These are phyloP conservation scores for Alternaria tenuissima DNA, from an alignment of 2,329 filamentous ascomycete genomes.

Conservation along the genomic window DNA sequence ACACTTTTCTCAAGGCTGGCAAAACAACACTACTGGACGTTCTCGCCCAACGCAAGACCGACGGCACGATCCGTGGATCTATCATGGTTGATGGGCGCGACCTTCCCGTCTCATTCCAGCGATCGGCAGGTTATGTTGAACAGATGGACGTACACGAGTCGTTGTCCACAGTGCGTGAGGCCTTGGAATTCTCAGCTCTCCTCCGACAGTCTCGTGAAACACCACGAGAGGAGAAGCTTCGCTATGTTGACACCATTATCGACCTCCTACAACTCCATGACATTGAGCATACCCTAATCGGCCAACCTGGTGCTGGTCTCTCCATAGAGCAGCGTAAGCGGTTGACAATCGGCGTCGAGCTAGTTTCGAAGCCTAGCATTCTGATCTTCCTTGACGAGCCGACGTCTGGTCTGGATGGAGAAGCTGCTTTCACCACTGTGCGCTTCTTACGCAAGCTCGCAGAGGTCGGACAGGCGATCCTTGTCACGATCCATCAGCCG, in stretches of 20 bases:
- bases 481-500: slow-evolving; percentile 94
- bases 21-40: slow-evolving; percentile 44
- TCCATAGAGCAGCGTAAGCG: slow-evolving; percentile 63
- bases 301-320: neutral
- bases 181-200: slow-evolving; percentile 66
- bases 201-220: slow-evolving; percentile 65
- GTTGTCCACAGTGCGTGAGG: slow-evolving; percentile 66
- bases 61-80: slow-evolving; percentile 82
- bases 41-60: slow-evolving; percentile 75
- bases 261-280: slow-evolving; percentile 49
- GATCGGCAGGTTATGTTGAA: slow-evolving; percentile 68
- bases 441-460: slow-evolving; percentile 85
- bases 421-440: slow-evolving; percentile 85
- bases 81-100: slow-evolving; percentile 78
- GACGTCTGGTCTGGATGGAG: slow-evolving; percentile 81
- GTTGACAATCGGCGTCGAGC: slow-evolving; percentile 64
- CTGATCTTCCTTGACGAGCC: slow-evolving; percentile 71
- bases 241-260: slow-evolving; percentile 8
- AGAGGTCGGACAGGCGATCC: slow-evolving; percentile 78
- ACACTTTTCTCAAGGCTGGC: slow-evolving; percentile 24
- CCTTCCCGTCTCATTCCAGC: slow-evolving; percentile 79
- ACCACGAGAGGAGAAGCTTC: slow-evolving; percentile 45
- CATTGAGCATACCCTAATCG: slow-evolving; percentile 35
- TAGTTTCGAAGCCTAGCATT: slow-evolving; percentile 38
- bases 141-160: slow-evolving; percentile 67